Base-by-base conservation (phyloP, 139 green algal genomes). In the Coelastrella sp. region DNA sequence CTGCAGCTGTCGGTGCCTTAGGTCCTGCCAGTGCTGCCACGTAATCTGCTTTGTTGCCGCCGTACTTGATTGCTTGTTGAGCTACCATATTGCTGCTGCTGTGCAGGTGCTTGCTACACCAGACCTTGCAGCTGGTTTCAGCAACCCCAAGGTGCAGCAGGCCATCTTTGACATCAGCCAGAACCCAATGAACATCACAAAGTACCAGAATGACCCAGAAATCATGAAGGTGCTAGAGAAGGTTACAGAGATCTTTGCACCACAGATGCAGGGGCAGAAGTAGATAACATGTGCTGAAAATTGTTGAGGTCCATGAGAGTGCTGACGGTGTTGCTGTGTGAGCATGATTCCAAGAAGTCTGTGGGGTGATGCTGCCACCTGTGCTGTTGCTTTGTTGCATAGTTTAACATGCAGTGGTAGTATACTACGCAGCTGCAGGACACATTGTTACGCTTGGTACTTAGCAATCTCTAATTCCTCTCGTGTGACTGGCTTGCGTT, bases 181-280 rank as follows among this genome's bases (percentile, higher is more conserved):
- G 11, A 98, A 98, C 93, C 97, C 96, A 4, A 96, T 97, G 93
- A 95, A 95, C 89, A 96, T 98, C 76, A 92, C 95, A 59, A 97
- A 98, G 86, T 98, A 99, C 92, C 93, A 97, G 87, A 91, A 93
- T n/a, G 95, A 99, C 88, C 92, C 94, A 32, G 96, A 99, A 89
- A 89, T 97, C 90, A 96, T 97, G 95, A 94, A 94, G 91, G 88
- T 94, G 76, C 76, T 95, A 85, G 90, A 95, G 79, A 91, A 95
- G 92, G 93, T 96, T 13, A 95, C 92, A 5, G 90, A 93, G 85
- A 86, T 95, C 16, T 96, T 96, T 89, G 80, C 91, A 66, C 92
- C 92, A 5, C 61, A 91, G 57, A 88, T 93, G 83, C 83, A 88
- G 68, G 54, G 56, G 4, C 66, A 88, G 83, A 47, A 83, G 54